Conservation (phyloP, 257 asterid species). For the Cinchona pubescens region DNA sequence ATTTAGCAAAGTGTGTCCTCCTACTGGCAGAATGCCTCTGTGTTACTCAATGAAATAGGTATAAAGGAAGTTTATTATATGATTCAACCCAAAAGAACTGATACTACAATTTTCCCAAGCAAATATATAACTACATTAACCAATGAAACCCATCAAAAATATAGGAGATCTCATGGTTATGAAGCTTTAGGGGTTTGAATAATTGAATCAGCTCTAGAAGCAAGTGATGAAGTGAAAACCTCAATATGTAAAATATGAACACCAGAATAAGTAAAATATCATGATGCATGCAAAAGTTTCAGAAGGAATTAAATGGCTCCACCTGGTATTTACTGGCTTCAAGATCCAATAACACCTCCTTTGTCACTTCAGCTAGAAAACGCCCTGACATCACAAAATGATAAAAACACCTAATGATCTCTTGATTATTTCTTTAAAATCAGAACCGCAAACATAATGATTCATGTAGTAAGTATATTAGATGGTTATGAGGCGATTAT, state of each 20-base stretch:
- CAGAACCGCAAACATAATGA: neutral
- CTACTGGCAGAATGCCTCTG: neutral
- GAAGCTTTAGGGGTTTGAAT: constrained; percentile 3
- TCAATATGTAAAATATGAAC: neutral
- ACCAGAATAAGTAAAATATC: neutral
- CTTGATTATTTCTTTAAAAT: neutral
- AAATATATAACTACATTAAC: neutral
- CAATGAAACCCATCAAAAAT: neutral
- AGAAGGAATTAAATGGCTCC: neutral
- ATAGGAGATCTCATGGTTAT: neutral
- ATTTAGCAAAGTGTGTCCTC: neutral
- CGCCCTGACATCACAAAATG: constrained; percentile 54
- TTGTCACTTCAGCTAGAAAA: constrained; percentile 82
- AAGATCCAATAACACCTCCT: constrained; percentile 77
- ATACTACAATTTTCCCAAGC: neutral
- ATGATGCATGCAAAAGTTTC: neutral
- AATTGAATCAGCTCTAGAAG: neutral
- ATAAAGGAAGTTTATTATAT: neutral
- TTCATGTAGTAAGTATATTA: neutral
- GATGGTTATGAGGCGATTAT: too few relatives aligned
- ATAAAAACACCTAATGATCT: neutral
- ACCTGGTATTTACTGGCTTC: constrained; percentile 96
- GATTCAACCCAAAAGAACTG: neutral
- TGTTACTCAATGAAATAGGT: neutral
- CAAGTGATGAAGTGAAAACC: neutral